These are phyloP conservation scores for Rutidosis leptorrhynchoides DNA, from an alignment of 129 eudicot genomes.

Conservation along the genomic window DNA sequence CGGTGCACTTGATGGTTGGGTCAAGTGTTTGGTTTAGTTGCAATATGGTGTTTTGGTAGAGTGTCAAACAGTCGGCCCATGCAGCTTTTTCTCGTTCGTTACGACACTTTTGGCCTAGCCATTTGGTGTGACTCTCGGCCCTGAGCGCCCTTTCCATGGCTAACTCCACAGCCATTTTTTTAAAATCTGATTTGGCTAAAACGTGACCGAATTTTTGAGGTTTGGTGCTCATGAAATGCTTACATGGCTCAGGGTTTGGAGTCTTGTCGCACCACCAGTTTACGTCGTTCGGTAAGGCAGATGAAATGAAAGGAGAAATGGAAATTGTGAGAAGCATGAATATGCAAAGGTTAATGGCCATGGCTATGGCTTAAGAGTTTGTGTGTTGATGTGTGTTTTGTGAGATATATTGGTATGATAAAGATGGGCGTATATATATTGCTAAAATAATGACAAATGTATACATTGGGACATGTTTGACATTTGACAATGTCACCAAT, in stretches of 20 bases:
- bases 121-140: constrained; percentile 40
- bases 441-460: background rate
- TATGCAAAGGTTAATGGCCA: constrained; percentile 12
- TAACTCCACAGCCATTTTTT: constrained; percentile 40
- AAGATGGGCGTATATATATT: constrained; percentile 19
- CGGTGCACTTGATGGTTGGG: constrained; percentile 43
- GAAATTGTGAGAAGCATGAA: constrained; percentile 24
- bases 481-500: constrained; percentile 30
- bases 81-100: constrained; percentile 50
- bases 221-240: constrained; percentile 46
- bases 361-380: background rate
- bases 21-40: constrained; percentile 58
- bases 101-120: constrained; percentile 53
- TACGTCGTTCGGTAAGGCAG: constrained; percentile 37
- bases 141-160: constrained; percentile 57
- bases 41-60: constrained; percentile 47
- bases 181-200: constrained; percentile 42
- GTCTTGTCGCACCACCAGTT: constrained; percentile 69
- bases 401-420: constrained; percentile 4
- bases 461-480: constrained; percentile 22
- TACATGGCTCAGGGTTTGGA: constrained; percentile 73
- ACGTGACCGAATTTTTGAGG: constrained; percentile 21
- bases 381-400: constrained; percentile 18
- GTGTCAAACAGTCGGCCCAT: constrained; percentile 62
- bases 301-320: constrained; percentile 21